Evolutionary conservation across 345 rosid species (phyloP).

Genomic region (Fremontodendron californicum): DNA sequence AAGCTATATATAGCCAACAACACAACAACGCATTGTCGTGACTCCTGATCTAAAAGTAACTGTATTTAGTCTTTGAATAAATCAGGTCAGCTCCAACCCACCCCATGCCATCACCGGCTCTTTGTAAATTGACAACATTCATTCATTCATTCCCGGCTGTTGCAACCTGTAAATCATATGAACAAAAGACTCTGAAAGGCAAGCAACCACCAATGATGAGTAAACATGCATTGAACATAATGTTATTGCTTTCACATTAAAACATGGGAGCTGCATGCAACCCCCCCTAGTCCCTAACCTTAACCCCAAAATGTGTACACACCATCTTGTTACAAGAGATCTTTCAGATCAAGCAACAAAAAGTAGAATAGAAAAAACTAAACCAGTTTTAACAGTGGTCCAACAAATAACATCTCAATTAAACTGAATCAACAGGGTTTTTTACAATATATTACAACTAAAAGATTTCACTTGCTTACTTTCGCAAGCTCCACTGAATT

Average conservation of each 20-base stretch:
- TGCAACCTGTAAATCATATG: constrained; percentile 1
- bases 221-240: background rate
- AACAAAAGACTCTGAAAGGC: background rate
- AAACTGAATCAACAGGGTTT: background rate
- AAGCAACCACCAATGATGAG: background rate
- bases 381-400: background rate
- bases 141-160: background rate
- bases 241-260: background rate
- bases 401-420: background rate
- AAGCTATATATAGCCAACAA: background rate
- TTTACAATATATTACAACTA: background rate
- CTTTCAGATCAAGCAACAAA: background rate
- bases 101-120: background rate
- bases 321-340: background rate
- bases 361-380: background rate
- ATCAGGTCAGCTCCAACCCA: background rate
- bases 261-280: background rate
- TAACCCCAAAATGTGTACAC: too few species aligned
- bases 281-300: too few species aligned
- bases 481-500: background rate
- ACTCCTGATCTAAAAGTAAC: too few species aligned
- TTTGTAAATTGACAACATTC: background rate
- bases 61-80: background rate
- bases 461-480: background rate
- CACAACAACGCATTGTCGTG: too few species aligned